Evolutionary conservation across 1,284 basidiomycete genomes (phyloP), one percentile per base, ranked within the genome.

Genomic region (Pseudozyma hubeiensis): DNA sequence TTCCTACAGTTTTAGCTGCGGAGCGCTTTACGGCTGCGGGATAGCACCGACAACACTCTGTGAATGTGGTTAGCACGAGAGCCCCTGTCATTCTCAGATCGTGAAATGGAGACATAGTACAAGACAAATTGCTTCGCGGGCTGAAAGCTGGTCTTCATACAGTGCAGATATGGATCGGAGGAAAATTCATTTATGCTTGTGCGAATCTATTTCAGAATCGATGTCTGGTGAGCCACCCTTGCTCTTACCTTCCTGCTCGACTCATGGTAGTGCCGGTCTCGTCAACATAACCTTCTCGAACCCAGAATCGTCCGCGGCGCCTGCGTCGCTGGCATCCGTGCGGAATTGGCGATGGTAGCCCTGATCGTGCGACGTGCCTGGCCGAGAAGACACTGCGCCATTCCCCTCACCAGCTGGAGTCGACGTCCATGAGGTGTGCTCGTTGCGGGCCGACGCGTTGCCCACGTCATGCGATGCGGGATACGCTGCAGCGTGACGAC

Each of bases 241-340:
- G 24, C 24, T 24, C 24, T 4, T 24, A 24, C 24, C 24, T 24
- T 24, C 24, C 24, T 24, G 24, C 24, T 24, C 45, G 29, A 2
- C 14, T 62, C 41, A 68, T 6, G 52, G 16, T 5, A 49, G 16
- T 5, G 52, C 35, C 13, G 70, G 70, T n/a, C 65, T 44, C 2
- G 71, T 74, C 46, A 74, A 48, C 63, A 74, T 55, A 7, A 74
- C 71, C 46, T 40, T 65, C 39, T 74, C 71, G 30, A 73, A 17
- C 6, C 62, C 65, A 13, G 51, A 40, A 8, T 58, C 53, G 7
- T 53, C 50, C 8, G 55, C 19, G 5, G 52, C 40, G 13, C 29
- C 34, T 6, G 51, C 65, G n/a, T 63, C 52, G 7, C 47, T 44
- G 8, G 37, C 33, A 6, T 56, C 66, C 31, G 46, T 30, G 14